These are phyloP conservation scores for Chrysoporthe deuterocubensis DNA, from an alignment of 2,329 filamentous ascomycete species.

Conservation along the genomic window DNA sequence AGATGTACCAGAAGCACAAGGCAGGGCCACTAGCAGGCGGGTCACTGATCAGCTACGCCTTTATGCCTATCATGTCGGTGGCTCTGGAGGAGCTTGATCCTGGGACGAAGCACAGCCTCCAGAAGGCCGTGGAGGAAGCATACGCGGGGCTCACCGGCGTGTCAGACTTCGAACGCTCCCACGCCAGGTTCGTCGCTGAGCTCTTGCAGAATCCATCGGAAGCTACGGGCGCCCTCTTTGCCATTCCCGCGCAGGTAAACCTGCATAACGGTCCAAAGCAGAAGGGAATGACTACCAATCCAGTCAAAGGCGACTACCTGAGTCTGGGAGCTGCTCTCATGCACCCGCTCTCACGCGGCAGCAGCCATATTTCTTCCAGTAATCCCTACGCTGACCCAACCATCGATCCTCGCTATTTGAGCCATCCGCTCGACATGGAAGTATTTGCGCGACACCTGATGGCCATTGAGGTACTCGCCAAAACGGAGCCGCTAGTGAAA, in stretches of 20 bases:
- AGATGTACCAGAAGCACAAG: conserved; percentile 40
- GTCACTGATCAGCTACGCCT: conserved; percentile 30
- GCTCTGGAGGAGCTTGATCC: not conserved
- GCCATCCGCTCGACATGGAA: conserved; percentile 58
- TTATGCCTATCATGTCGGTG: conserved; percentile 4
- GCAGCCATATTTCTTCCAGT: conserved; percentile 56
- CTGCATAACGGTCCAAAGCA: conserved; percentile 33
- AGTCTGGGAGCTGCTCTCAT: conserved; percentile 60
- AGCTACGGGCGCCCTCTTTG: conserved; percentile 31
- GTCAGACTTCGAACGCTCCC: not conserved
- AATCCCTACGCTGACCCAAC: conserved; percentile 47
- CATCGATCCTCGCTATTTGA: conserved; percentile 60
- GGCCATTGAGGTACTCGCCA: conserved; percentile 38
- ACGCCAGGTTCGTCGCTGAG: not conserved
- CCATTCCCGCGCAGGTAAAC: conserved; percentile 6
- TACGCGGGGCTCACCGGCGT: not conserved
- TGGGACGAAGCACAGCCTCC: not conserved
- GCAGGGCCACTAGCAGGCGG: conserved; percentile 41
- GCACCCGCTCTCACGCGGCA: conserved; percentile 62
- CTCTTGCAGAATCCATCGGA: not conserved
- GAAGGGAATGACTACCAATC: conserved; percentile 4
- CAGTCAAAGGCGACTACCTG: conserved; percentile 50
- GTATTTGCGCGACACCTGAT: conserved; percentile 47
- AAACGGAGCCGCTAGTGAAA: conserved; percentile 7
- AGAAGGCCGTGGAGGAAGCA: not conserved